phyloP scores from a whole-genome alignment of 2,329 filamentous ascomycete species.

The Onygenales sp. region DNA sequence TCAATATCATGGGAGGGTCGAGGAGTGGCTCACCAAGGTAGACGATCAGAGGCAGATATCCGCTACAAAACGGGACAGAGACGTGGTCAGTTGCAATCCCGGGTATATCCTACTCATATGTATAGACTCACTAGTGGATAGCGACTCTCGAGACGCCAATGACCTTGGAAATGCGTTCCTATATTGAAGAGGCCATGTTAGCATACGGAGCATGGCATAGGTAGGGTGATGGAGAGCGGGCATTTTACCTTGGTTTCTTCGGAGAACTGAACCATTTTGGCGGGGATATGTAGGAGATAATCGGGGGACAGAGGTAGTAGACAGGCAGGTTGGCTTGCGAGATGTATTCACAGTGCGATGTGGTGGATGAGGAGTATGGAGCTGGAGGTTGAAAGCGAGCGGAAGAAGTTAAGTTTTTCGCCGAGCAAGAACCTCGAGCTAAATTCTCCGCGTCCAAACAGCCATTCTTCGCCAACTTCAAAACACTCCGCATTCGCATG shows the following conservation, averaged over 20 bases:
- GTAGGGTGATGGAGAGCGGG: constrained; percentile 3
- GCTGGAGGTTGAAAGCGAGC: no score
- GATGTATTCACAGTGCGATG: background rate
- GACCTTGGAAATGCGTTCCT: constrained; percentile 97
- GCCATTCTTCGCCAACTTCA: no score
- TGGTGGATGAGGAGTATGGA: no score
- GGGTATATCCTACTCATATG: background rate
- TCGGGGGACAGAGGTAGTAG: background rate
- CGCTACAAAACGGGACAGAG: constrained; percentile 43
- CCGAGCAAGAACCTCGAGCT: no score
- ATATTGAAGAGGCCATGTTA: constrained; percentile 4
- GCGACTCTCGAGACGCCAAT: constrained; percentile 90
- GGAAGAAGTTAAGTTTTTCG: no score
- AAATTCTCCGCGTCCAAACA: no score
- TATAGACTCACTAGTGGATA: constrained; percentile 77
- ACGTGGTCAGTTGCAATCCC: constrained; percentile 27
- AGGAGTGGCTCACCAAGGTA: constrained; percentile 67
- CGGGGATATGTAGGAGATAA: background rate
- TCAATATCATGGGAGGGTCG: background rate
- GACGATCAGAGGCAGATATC: constrained; percentile 91
- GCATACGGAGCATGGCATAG: background rate
- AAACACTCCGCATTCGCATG: no score
- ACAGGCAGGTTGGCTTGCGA: background rate
- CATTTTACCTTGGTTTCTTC: constrained; percentile 84
- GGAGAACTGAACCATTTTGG: constrained; percentile 57